These are phyloP conservation scores for Alliaria petiolata DNA, from an alignment of 345 rosid species.

Conservation along the genomic window DNA sequence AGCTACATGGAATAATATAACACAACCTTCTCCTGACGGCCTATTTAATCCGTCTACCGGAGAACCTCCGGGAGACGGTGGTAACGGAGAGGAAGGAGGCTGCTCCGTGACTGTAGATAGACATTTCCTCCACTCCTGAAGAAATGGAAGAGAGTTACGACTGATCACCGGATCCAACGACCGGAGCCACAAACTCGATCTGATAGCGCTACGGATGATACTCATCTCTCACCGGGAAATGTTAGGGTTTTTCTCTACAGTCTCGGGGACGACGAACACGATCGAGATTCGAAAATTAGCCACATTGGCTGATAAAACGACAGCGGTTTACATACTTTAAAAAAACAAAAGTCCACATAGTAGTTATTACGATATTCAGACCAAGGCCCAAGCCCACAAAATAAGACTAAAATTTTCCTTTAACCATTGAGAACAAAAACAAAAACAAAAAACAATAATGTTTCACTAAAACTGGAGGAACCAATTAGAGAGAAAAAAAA, in stretches of 20 bases:
- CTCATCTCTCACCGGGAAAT: constrained; percentile 37
- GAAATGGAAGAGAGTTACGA: constrained; percentile 20
- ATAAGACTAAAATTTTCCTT: background rate
- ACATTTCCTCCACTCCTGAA: constrained; percentile 35
- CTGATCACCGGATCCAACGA: background rate
- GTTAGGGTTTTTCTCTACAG: constrained; percentile 23
- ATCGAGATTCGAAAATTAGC: background rate
- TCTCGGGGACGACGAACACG: constrained; percentile 15
- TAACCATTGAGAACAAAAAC: background rate
- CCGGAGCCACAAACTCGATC: constrained; percentile 30
- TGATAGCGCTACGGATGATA: constrained; percentile 36
- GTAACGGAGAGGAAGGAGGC: constrained; percentile 33
- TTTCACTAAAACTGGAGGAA: background rate
- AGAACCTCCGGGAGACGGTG: constrained; percentile 33
- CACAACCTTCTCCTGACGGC: constrained; percentile 18
- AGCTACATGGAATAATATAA: background rate
- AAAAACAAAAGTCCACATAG: background rate
- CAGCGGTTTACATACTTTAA: background rate
- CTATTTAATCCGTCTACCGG: constrained; percentile 31
- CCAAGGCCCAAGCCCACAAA: too few relatives aligned
- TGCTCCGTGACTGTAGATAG: constrained; percentile 53
- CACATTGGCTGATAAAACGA: background rate
- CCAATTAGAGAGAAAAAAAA: background rate
- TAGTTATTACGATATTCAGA: background rate
- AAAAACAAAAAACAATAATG: background rate